phyloP scores from a whole-genome alignment of 441 rosid genomes.

The Francoa sonchifolia region DNA sequence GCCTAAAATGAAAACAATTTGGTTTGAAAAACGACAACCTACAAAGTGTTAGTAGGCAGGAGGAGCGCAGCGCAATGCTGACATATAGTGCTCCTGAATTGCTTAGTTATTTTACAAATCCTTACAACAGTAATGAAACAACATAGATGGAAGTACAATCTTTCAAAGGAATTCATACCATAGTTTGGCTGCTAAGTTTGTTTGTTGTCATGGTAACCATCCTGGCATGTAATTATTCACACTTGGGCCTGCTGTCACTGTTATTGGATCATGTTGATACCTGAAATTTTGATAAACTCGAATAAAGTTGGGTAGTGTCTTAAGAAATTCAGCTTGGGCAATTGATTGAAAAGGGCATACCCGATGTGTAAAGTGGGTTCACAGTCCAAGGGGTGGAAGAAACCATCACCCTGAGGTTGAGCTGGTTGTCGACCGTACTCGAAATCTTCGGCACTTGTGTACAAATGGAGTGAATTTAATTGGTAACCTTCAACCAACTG shows the following conservation, averaged over 20 bases:
- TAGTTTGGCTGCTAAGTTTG: too few relatives aligned
- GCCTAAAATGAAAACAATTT: too few relatives aligned
- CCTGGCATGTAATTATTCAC: slow-evolving; percentile 76
- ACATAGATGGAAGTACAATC: too few relatives aligned
- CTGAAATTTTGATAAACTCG: slow-evolving; percentile 21
- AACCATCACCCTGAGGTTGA: slow-evolving; percentile 51
- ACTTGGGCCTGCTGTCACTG: slow-evolving; percentile 60
- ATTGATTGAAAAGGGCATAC: slow-evolving; percentile 18
- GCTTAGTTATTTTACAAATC: too few relatives aligned
- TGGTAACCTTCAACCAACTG: slow-evolving; percentile 92
- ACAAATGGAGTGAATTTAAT: slow-evolving; percentile 47
- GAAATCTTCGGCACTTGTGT: slow-evolving; percentile 46
- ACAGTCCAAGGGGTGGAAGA: slow-evolving; percentile 80
- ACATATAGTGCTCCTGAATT: too few relatives aligned
- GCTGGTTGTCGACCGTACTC: slow-evolving; percentile 38
- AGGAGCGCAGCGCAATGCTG: too few relatives aligned
- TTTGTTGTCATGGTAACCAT: slow-evolving; percentile 63
- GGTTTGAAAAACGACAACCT: too few relatives aligned
- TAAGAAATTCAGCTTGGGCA: background rate
- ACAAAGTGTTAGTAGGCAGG: too few relatives aligned
- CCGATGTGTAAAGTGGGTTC: slow-evolving; percentile 92
- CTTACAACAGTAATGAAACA: too few relatives aligned
- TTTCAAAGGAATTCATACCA: too few relatives aligned
- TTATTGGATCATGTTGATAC: slow-evolving; percentile 47
- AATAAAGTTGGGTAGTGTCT: background rate